These are phyloP conservation scores for Ordospora colligata DNA, from an alignment of 371 early-diverging fungal species.

Conservation along the genomic window DNA sequence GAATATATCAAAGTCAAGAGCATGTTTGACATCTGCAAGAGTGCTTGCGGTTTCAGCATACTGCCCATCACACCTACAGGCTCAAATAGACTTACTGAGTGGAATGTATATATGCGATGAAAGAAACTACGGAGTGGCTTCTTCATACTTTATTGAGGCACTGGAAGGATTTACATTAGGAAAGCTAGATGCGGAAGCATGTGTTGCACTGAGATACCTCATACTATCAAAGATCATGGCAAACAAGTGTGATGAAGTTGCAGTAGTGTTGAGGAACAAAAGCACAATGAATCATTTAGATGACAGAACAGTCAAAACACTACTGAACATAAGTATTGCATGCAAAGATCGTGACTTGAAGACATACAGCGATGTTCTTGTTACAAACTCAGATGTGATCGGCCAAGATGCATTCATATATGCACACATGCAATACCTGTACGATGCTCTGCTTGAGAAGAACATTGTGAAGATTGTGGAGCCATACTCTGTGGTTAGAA, in stretches of 20 bases:
- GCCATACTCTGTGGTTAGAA: slow-evolving; percentile 59
- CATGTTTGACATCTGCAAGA: slow-evolving; percentile 59
- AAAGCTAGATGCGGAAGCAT: slow-evolving; percentile 38
- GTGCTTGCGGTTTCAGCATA: slow-evolving; percentile 55
- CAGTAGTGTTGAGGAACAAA: slow-evolving; percentile 48
- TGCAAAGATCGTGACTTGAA: slow-evolving; percentile 51
- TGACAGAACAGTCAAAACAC: slow-evolving; percentile 45
- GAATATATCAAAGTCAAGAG: slow-evolving; percentile 52
- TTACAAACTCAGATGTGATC: slow-evolving; percentile 24
- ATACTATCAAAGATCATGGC: slow-evolving; percentile 56
- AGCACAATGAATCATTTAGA: neutral
- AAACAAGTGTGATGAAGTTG: slow-evolving; percentile 48
- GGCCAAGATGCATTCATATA: slow-evolving; percentile 52
- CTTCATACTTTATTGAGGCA: slow-evolving; percentile 60
- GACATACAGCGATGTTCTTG: slow-evolving; percentile 48
- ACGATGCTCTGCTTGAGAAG: slow-evolving; percentile 57
- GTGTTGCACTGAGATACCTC: slow-evolving; percentile 52
- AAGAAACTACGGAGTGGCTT: slow-evolving; percentile 51
- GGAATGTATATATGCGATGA: slow-evolving; percentile 61
- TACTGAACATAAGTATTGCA: slow-evolving; percentile 40
- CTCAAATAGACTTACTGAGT: slow-evolving; percentile 60
- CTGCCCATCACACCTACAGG: slow-evolving; percentile 58
- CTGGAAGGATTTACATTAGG: slow-evolving; percentile 56
- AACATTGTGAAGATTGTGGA: slow-evolving; percentile 62
- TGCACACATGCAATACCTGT: slow-evolving; percentile 53